Conservation (phyloP, 2,329 filamentous ascomycete genomes). For the Ophiocordyceps camponoti-rufipedis region DNA sequence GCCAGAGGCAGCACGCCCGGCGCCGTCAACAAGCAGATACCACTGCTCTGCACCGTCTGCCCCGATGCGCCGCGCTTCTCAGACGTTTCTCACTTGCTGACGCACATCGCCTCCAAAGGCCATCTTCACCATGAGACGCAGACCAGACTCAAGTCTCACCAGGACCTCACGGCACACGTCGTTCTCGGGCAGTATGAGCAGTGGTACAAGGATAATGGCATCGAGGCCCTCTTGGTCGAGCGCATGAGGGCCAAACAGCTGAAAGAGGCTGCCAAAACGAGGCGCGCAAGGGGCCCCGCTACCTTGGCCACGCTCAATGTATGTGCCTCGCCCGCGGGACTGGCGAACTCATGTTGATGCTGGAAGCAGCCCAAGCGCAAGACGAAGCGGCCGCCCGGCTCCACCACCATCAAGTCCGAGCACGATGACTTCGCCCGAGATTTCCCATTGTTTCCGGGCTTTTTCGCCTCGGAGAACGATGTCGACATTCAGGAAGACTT, state of each 20-base stretch:
- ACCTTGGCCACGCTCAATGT: slow-evolving; percentile 8
- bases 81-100: slow-evolving; percentile 80
- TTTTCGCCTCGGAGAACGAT: slow-evolving; percentile 12
- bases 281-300: slow-evolving; percentile 12
- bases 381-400: slow-evolving; percentile 8
- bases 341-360: background rate
- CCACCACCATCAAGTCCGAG: slow-evolving; percentile 11
- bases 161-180: slow-evolving; percentile 45
- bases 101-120: slow-evolving; percentile 83
- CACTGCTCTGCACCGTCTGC: slow-evolving; percentile 69
- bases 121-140: slow-evolving; percentile 76
- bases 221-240: slow-evolving; percentile 58
- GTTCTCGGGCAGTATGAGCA: slow-evolving; percentile 50
- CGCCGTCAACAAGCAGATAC: slow-evolving; percentile 25
- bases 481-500: slow-evolving; percentile 11
- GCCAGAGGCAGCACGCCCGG: slow-evolving; percentile 6
- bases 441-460: slow-evolving; percentile 10
- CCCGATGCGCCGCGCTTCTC: slow-evolving; percentile 66
- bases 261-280: slow-evolving; percentile 41
- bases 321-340: background rate
- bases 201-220: slow-evolving; percentile 59
- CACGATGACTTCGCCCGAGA: slow-evolving; percentile 9
- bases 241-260: slow-evolving; percentile 60
- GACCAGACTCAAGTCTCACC: slow-evolving; percentile 51
- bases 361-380: slow-evolving; percentile 11